Evolutionary conservation across 768 basidiomycete species (phyloP).

Genomic region (Phanerochaete sordida): DNA sequence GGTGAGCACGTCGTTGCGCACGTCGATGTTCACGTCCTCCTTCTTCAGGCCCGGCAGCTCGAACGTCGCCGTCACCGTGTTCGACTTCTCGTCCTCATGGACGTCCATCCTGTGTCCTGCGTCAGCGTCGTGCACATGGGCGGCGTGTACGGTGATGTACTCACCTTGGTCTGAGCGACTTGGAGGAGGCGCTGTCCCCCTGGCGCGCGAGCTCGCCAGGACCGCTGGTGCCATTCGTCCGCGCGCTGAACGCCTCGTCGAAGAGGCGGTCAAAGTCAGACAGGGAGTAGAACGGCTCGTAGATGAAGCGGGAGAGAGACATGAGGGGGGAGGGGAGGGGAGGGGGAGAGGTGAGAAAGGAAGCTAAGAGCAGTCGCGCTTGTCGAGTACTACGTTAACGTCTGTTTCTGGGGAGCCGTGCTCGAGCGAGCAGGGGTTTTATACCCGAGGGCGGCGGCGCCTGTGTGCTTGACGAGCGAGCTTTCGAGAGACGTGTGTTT

Average conservation of each 20-base stretch:
- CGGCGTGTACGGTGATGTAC: not conserved
- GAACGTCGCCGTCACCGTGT: slow-evolving; percentile 45
- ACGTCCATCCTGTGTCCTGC: slow-evolving; percentile 22
- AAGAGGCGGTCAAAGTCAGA: slow-evolving; percentile 42
- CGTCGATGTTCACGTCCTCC: slow-evolving; percentile 41
- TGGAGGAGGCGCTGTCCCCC: not conserved
- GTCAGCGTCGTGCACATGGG: not conserved
- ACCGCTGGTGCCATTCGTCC: slow-evolving; percentile 10
- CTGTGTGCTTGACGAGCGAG: not conserved
- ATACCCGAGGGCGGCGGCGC: not conserved
- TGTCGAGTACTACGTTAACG: not conserved
- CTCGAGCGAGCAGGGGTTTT: not conserved
- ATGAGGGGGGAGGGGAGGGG: not conserved
- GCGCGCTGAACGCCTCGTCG: slow-evolving; percentile 31
- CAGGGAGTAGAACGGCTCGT: slow-evolving; percentile 36
- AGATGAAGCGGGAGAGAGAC: slow-evolving; percentile 28
- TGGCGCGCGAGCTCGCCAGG: not conserved
- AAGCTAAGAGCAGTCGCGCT: not conserved
- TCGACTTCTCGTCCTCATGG: slow-evolving; percentile 35
- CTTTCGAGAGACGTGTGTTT: not conserved
- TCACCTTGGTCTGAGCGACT: not conserved
- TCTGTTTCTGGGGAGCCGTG: not conserved
- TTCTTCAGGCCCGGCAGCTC: slow-evolving; percentile 53
- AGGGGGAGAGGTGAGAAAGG: not conserved
- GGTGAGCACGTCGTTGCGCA: slow-evolving; percentile 41